Conservation (phyloP, 179 eudicot genomes). For the Silene coronaria region DNA sequence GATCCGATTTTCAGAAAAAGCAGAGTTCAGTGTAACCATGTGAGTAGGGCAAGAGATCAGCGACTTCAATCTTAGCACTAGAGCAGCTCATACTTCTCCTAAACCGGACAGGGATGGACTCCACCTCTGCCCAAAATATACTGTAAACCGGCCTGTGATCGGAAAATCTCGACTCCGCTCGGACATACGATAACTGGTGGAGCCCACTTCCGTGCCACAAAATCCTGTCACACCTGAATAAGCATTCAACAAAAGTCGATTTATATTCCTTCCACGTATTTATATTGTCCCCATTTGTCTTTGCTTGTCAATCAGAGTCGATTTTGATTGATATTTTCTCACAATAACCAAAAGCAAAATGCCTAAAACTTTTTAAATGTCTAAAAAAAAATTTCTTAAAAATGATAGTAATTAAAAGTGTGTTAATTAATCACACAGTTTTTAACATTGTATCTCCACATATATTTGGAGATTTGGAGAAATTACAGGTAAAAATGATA, state of each 20-base stretch:
- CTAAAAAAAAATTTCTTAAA: too few species aligned
- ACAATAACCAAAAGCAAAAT: too few species aligned
- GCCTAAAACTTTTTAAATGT: too few species aligned
- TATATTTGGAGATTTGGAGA: too few species aligned
- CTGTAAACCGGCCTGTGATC: conserved; percentile 89
- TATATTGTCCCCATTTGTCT: too few species aligned
- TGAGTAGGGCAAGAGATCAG: conserved; percentile 70
- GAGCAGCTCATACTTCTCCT: conserved; percentile 60
- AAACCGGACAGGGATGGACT: conserved; percentile 47
- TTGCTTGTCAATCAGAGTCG: too few species aligned
- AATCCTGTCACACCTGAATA: conserved; percentile 83
- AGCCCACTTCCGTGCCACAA: conserved; percentile 84
- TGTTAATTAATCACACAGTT: too few species aligned
- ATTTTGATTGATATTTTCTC: too few species aligned
- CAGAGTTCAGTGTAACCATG: conserved; percentile 78
- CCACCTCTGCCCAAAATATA: conserved; percentile 76
- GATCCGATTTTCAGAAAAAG: conserved; percentile 41
- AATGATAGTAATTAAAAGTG: too few species aligned
- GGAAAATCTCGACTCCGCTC: conserved; percentile 87
- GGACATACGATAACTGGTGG: conserved; percentile 71
- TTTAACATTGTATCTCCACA: too few species aligned
- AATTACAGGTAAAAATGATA: too few species aligned
- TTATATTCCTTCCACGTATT: too few species aligned
- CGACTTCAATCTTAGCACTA: conserved; percentile 67
- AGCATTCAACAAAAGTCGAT: not conserved